phyloP scores from a whole-genome alignment of 345 rosid genomes.

The Eucalyptus erythrocorys region DNA sequence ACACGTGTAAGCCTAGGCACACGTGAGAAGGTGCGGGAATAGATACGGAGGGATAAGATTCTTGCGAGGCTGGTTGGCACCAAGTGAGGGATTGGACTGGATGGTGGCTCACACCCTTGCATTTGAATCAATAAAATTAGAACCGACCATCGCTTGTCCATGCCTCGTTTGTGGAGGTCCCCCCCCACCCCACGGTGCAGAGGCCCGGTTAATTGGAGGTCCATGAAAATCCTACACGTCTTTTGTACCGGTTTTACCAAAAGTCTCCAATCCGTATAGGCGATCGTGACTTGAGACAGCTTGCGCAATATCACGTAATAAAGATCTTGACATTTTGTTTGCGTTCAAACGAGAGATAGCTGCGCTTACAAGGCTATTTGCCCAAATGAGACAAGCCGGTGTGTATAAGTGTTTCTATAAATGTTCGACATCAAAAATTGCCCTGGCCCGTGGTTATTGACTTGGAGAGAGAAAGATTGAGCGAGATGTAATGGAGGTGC shows the following conservation, averaged over 20 bases:
- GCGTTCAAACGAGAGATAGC: background rate
- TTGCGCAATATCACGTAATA: background rate
- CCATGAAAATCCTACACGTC: background rate
- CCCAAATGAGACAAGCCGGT: background rate
- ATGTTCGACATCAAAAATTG: background rate
- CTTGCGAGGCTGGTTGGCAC: background rate
- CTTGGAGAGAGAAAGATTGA: background rate
- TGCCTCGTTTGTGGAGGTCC: background rate
- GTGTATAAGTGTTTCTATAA: background rate
- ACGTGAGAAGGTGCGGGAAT: background rate
- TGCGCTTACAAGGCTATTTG: accelerated
- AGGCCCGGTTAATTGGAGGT: background rate
- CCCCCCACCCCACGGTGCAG: background rate
- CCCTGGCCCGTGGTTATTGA: background rate
- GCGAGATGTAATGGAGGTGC: background rate
- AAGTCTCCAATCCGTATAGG: accelerated
- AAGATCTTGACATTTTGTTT: background rate
- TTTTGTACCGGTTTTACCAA: too few species aligned
- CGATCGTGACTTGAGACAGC: background rate
- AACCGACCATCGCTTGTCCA: background rate
- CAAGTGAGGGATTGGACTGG: background rate
- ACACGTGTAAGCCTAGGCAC: background rate
- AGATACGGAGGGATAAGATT: background rate
- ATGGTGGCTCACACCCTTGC: background rate
- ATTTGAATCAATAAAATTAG: background rate